These are phyloP conservation scores for Bauhinia variegata DNA, from an alignment of 306 rosid genomes.

Conservation along the genomic window DNA sequence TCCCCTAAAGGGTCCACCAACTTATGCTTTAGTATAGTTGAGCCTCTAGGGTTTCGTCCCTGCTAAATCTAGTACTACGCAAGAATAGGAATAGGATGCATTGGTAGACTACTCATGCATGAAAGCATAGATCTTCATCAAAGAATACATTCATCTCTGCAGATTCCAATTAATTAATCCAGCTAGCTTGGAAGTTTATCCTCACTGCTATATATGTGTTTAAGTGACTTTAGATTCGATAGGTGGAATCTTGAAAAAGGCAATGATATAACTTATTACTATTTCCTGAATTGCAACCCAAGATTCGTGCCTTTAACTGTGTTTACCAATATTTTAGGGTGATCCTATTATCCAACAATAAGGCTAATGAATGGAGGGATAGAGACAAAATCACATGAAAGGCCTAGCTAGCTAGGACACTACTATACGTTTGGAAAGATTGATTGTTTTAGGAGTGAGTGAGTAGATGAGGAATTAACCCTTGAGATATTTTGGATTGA, in stretches of 20 bases:
- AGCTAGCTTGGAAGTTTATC: constrained; percentile 16
- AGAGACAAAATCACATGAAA: constrained; percentile 62
- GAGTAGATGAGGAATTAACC: constrained; percentile 13
- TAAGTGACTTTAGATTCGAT: not conserved
- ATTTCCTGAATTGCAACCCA: not conserved
- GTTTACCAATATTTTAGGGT: constrained; percentile 3
- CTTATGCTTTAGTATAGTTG: too few relatives aligned
- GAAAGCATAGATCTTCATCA: not conserved
- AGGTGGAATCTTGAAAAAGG: constrained; percentile 19
- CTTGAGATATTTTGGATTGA: constrained; percentile 21
- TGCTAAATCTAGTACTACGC: not conserved
- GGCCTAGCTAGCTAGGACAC: constrained; percentile 41
- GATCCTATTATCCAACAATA: constrained; percentile 7
- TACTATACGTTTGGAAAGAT: constrained; percentile 28
- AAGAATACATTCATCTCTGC: constrained; percentile 17
- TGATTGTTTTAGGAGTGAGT: constrained; percentile 18
- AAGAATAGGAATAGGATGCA: constrained; percentile 34
- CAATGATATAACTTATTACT: not conserved
- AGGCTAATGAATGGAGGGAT: constrained; percentile 12
- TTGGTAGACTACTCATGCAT: not conserved
- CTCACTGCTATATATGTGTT: not conserved
- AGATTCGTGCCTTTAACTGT: too few relatives aligned
- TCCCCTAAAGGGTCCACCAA: too few relatives aligned
- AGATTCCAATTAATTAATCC: constrained; percentile 20
- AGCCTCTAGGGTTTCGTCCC: too few relatives aligned